These are phyloP conservation scores for Noccaea caerulescens DNA, from an alignment of 345 rosid genomes.

Conservation along the genomic window DNA sequence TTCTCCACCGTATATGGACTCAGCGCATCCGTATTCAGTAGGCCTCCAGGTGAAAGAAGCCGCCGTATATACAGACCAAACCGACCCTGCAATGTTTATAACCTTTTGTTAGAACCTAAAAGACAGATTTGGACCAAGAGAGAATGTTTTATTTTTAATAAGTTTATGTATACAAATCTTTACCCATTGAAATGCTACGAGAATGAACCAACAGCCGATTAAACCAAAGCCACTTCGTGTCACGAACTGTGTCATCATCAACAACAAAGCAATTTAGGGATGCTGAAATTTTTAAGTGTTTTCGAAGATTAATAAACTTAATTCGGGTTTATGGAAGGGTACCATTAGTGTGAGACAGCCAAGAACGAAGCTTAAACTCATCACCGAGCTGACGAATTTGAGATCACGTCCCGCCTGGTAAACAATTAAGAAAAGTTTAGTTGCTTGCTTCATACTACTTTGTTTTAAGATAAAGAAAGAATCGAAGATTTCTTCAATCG, in stretches of 20 bases:
- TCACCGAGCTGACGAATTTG: conserved; percentile 64
- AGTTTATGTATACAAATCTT: conserved; percentile 22
- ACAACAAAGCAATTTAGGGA: conserved; percentile 7
- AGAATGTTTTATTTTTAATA: neutral
- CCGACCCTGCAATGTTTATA: conserved; percentile 57
- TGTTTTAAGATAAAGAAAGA: neutral
- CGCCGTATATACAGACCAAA: conserved; percentile 57
- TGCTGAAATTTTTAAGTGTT: conserved; percentile 6
- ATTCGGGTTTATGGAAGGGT: conserved; percentile 26
- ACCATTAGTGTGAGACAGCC: conserved; percentile 70
- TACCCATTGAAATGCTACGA: conserved; percentile 84
- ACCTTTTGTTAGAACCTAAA: neutral
- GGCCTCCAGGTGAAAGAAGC: conserved; percentile 62
- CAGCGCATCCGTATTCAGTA: conserved; percentile 51
- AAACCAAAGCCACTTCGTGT: conserved; percentile 64
- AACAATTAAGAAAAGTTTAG: conserved; percentile 13
- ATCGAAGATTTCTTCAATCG: neutral
- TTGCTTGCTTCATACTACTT: neutral
- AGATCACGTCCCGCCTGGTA: conserved; percentile 84
- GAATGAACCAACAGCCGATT: conserved; percentile 71
- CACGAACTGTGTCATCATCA: conserved; percentile 50
- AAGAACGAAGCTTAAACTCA: conserved; percentile 65
- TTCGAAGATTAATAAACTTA: neutral
- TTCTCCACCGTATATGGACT: conserved; percentile 43
- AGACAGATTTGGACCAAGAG: neutral